Conservation (phyloP, 139 green algal species). For the Chlorella sp. region DNA sequence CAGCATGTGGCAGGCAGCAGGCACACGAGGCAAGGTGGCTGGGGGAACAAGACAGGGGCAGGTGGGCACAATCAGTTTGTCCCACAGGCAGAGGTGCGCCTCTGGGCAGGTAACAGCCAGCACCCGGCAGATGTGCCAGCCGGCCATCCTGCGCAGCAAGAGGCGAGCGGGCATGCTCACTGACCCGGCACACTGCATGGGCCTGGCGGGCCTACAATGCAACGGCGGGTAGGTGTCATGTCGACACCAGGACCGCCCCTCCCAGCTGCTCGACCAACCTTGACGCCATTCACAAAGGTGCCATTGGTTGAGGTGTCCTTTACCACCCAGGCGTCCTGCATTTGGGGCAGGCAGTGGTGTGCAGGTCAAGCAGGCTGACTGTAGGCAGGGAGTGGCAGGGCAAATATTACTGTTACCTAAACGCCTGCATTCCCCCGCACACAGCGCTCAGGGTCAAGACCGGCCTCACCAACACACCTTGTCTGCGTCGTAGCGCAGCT, state of each 20-base stretch:
- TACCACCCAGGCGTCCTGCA: slow-evolving; percentile 24
- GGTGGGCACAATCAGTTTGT: background rate
- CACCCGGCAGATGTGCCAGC: background rate
- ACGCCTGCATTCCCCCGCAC: no score
- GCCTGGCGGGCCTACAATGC: no score
- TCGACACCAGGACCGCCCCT: background rate
- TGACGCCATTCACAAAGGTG: slow-evolving; percentile 34
- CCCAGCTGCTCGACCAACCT: background rate
- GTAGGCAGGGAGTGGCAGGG: background rate
- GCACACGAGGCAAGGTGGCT: background rate
- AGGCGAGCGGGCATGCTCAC: background rate
- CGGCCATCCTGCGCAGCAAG: no score
- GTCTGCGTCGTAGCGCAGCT: background rate
- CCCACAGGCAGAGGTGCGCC: no score
- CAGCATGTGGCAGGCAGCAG: background rate
- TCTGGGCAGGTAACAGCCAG: background rate
- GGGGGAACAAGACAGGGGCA: background rate
- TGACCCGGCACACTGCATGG: no score
- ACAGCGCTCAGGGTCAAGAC: background rate
- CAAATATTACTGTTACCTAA: background rate
- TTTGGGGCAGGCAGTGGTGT: background rate
- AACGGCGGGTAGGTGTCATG: no score
- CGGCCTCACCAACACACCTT: background rate
- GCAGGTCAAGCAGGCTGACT: background rate
- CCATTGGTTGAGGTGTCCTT: slow-evolving; percentile 41